Evolutionary conservation across 371 early-diverging fungal genomes (phyloP).

Genomic region (Lichtheimia ornata): DNA sequence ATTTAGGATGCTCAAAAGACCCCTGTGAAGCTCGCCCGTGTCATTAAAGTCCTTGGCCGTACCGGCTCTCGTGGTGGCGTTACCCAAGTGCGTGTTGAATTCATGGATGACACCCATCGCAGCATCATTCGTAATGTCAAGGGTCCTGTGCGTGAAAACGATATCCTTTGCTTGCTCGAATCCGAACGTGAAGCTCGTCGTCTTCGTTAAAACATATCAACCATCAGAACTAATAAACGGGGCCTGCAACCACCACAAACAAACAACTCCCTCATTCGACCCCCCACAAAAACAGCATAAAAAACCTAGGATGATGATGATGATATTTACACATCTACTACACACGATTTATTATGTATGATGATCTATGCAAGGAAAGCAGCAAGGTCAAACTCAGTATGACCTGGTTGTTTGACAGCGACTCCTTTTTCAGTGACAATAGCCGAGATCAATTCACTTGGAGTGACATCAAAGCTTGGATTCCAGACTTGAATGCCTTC

Average conservation of each 20-base stretch:
- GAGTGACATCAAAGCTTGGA: conserved; percentile 96
- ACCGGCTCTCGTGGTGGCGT: conserved; percentile 99
- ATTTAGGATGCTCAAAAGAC: conserved; percentile 69
- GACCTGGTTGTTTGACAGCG: conserved; percentile 63
- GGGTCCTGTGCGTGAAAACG: conserved; percentile 97
- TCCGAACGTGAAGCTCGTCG: conserved; percentile 99
- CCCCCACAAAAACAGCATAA: not conserved
- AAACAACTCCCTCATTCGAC: no score
- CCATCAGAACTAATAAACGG: not conserved
- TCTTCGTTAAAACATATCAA: conserved; percentile 77
- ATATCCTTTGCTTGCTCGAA: conserved; percentile 96
- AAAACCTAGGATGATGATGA: not conserved
- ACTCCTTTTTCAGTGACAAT: conserved; percentile 95
- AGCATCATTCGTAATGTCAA: conserved; percentile 99
- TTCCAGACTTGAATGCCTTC: conserved; percentile 90
- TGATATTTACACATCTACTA: not conserved
- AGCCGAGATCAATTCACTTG: conserved; percentile 82
- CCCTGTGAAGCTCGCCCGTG: conserved; percentile 91
- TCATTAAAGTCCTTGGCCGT: conserved; percentile 96
- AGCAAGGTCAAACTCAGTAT: conserved; percentile 60
- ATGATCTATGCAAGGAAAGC: conserved; percentile 33
- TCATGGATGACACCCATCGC: conserved; percentile 94
- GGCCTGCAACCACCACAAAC: not conserved
- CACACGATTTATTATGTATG: no score
- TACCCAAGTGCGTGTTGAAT: conserved; percentile 98